A percentile compares a stretch with the other conserved stretches of the same genome.
Evolutionary conservation across 73 alveolate species (phyloP).

Genomic region (Paraurostyla sp.): DNA sequence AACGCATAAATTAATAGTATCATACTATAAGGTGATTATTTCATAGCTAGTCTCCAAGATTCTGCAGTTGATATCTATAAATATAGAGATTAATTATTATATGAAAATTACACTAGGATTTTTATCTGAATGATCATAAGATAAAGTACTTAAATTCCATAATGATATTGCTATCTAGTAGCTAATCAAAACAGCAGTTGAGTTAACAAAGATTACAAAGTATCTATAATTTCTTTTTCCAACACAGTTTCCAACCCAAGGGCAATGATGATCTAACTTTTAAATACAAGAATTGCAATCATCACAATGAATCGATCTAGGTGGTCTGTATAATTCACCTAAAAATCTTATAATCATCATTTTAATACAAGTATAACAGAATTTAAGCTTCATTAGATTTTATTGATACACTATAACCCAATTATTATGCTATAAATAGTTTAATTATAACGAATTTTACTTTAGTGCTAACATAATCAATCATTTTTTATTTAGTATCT

Average conservation of each 20-base stretch:
- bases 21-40: conserved; percentile 46
- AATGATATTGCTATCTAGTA: conserved; percentile 11
- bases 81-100: neutral
- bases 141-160: conserved; percentile 29
- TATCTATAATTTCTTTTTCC: conserved; percentile 64
- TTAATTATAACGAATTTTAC: neutral
- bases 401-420: conserved; percentile 14
- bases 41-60: conserved; percentile 47
- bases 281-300: conserved; percentile 42
- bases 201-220: conserved; percentile 20
- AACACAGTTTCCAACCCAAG: conserved; percentile 65
- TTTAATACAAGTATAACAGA: conserved; percentile 41
- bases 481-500: neutral
- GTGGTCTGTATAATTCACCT: conserved; percentile 45
- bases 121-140: neutral
- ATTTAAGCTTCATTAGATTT: conserved; percentile 22
- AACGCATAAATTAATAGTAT: neutral
- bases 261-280: conserved; percentile 65
- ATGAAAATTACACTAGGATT: neutral
- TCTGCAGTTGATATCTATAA: conserved; percentile 22
- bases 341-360: neutral
- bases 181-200: neutral
- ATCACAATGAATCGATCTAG: conserved; percentile 53
- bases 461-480: neutral
- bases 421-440: conserved; percentile 6